These are phyloP conservation scores for Fusarium coffeatum DNA, from an alignment of 2,329 filamentous ascomycete genomes.

Conservation along the genomic window DNA sequence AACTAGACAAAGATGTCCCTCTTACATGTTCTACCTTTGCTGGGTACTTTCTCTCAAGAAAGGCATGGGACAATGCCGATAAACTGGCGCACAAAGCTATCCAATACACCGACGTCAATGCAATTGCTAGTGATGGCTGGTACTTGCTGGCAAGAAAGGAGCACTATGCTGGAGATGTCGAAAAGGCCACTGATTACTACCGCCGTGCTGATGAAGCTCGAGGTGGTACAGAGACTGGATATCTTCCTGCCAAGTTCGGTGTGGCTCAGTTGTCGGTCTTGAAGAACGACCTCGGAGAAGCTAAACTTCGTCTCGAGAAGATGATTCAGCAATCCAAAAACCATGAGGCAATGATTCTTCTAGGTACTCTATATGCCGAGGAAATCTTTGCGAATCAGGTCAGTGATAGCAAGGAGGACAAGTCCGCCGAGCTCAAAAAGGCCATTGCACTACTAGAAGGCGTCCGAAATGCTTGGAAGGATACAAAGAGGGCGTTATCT, in stretches of 20 bases:
- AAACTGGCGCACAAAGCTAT: conserved; percentile 92
- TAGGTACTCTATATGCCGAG: conserved; percentile 93
- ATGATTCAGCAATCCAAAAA: conserved; percentile 87
- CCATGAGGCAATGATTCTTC: conserved; percentile 89
- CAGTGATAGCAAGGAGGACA: conserved; percentile 83
- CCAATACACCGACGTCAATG: conserved; percentile 94
- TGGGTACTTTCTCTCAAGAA: conserved; percentile 87
- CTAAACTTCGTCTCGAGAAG: conserved; percentile 93
- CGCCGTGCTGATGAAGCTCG: conserved; percentile 89
- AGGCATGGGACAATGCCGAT: conserved; percentile 83
- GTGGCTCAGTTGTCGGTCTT: conserved; percentile 88
- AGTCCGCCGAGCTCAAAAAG: conserved; percentile 84
- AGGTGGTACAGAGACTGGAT: conserved; percentile 90
- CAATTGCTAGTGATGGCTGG: conserved; percentile 97
- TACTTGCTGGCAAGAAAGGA: conserved; percentile 93
- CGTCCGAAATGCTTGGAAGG: conserved; percentile 90
- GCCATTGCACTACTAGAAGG: conserved; percentile 85
- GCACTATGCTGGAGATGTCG: conserved; percentile 81
- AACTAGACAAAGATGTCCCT: conserved; percentile 89
- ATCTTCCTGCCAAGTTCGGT: conserved; percentile 94
- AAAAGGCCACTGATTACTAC: conserved; percentile 87
- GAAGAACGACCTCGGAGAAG: conserved; percentile 86
- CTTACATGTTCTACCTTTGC: conserved; percentile 92
- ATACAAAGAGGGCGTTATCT: conserved; percentile 83
- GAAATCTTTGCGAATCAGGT: conserved; percentile 87